phyloP scores from a whole-genome alignment of 2,329 filamentous ascomycete genomes.

The Cercospora canescens region DNA sequence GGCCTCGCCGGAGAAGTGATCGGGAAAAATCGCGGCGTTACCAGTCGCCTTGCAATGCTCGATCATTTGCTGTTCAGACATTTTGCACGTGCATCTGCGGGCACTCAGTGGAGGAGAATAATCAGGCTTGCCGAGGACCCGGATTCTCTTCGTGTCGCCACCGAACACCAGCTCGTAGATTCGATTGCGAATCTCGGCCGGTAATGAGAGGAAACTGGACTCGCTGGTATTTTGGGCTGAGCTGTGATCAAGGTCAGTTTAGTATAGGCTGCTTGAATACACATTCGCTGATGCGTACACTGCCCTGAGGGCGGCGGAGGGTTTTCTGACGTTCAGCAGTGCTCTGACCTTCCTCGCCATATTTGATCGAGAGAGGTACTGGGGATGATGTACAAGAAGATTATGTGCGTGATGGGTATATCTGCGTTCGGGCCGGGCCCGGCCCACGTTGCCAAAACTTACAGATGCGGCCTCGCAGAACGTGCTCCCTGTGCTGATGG shows the following conservation, averaged over 20 bases:
- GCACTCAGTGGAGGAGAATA: background rate
- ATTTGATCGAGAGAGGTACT: background rate
- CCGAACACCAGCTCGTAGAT: background rate
- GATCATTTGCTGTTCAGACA: background rate
- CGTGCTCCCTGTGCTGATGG: no score
- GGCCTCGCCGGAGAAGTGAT: background rate
- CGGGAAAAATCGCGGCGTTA: background rate
- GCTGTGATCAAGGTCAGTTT: background rate
- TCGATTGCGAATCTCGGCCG: background rate
- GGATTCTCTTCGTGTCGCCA: background rate
- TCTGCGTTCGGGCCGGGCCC: background rate
- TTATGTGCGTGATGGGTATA: background rate
- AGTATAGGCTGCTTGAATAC: background rate
- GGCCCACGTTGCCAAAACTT: no score
- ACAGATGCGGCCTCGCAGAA: no score
- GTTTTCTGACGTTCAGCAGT: background rate
- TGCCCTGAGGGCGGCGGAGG: background rate
- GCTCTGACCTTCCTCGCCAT: background rate
- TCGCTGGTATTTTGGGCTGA: background rate
- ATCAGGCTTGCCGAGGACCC: background rate
- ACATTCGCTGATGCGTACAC: background rate
- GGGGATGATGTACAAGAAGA: no score
- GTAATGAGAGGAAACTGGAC: background rate
- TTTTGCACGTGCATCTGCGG: background rate
- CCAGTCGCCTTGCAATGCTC: background rate